phyloP scores from a whole-genome alignment of 768 basidiomycete species.

The Lanmaoa pseudosensibilis region DNA sequence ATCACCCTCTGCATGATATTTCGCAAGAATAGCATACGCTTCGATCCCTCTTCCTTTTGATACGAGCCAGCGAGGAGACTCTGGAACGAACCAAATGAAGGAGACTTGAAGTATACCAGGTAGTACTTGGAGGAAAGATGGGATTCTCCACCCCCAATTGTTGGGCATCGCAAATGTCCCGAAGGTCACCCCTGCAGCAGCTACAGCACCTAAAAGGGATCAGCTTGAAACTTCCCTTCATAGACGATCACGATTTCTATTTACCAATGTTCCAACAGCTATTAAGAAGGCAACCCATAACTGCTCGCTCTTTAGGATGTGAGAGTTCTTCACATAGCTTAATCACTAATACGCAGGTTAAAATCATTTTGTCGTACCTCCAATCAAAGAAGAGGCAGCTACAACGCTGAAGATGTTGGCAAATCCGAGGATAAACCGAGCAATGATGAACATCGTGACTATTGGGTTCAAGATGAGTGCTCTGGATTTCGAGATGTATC shows the following conservation, averaged over 20 bases:
- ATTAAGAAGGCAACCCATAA: slow-evolving; percentile 14
- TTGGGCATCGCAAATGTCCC: slow-evolving; percentile 59
- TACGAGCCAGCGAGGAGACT: slow-evolving; percentile 66
- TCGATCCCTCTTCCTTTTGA: slow-evolving; percentile 53
- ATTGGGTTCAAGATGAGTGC: neutral
- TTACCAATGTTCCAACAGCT: slow-evolving; percentile 13
- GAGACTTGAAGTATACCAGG: slow-evolving; percentile 54
- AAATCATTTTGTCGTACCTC: slow-evolving; percentile 10
- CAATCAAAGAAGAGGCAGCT: slow-evolving; percentile 24
- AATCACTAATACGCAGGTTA: too few species aligned
- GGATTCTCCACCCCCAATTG: slow-evolving; percentile 72
- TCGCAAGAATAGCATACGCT: slow-evolving; percentile 47
- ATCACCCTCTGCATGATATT: slow-evolving; percentile 64
- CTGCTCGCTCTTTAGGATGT: slow-evolving; percentile 24
- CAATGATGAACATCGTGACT: slow-evolving; percentile 16
- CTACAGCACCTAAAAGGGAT: slow-evolving; percentile 15
- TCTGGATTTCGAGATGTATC: neutral
- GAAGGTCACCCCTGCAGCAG: slow-evolving; percentile 54
- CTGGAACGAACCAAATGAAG: slow-evolving; percentile 60
- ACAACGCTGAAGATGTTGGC: slow-evolving; percentile 15
- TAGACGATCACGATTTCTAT: neutral
- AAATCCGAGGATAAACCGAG: slow-evolving; percentile 20
- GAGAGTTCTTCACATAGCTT: slow-evolving; percentile 15
- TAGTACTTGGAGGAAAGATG: slow-evolving; percentile 54
- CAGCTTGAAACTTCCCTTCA: neutral